Base-by-base conservation (phyloP, 441 rosid species). In the Croton laevigatus region DNA sequence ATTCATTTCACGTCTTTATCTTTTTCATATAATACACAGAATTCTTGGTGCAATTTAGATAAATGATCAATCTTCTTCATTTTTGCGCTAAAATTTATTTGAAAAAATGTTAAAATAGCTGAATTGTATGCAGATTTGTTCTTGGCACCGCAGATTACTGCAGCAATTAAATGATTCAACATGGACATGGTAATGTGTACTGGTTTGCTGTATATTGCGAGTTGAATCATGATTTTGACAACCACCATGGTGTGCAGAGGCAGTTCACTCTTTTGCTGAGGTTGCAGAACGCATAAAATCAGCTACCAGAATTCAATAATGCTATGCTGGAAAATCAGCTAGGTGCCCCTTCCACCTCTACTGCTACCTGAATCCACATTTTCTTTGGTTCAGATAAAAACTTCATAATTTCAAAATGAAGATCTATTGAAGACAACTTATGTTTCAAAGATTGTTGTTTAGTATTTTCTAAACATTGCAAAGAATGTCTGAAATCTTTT, bases 51-150 rank as follows among this genome's bases (percentile, higher is more conserved):
- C 5, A 42, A 42, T 42, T 42, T 42, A 42, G 46, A 4, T 42
- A 42, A 42, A 42, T 42, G 10, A 42, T 42, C 10, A 4, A 42
- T 42, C 5, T 42, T 17, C 22, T 11, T 40, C 14, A 40, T 3
- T 40, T 65, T 19, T 23, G 9, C 19, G 22, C 11, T 34, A 19
- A n/a, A 51, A n/a, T n/a, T n/a, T n/a, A 32, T n/a, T 58, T 40
- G 6, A 11, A 34, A 8, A 52, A 38, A 4, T 38, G 8, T 55
- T 38, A 52, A 44, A 65, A 40, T 65, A n/a, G 44, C 54, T 34
- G 59, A 49, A 36, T 48, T 76, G 84, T 89, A 89, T 97, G 98
- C 93, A 27, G 97, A 93, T 81, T 19, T 83, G 67, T 91, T 87
- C 80, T 68, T 91, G 69, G 91, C 91, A 40, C 88, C 96, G 16